These are phyloP conservation scores for Astragalus membranaceus DNA, from an alignment of 306 rosid species.

Conservation along the genomic window DNA sequence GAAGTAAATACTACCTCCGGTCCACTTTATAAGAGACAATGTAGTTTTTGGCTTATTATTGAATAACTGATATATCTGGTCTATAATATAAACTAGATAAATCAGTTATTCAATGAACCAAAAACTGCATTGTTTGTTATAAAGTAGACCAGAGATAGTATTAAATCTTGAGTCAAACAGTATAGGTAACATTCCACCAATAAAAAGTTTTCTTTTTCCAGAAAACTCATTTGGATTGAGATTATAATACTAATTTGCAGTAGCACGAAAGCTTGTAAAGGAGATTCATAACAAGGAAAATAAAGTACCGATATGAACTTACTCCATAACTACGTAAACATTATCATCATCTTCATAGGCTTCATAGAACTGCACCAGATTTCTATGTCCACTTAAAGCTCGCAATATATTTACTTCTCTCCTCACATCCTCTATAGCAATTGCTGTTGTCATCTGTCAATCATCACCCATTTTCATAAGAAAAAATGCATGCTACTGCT, in stretches of 20 bases:
- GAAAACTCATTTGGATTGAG: background rate
- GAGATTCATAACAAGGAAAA: background rate
- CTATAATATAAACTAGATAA: background rate
- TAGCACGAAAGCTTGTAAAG: background rate
- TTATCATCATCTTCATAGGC: slow-evolving; percentile 71
- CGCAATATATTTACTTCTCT: slow-evolving; percentile 79
- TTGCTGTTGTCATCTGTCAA: slow-evolving; percentile 79
- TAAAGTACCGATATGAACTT: slow-evolving; percentile 27
- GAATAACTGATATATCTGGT: too few species aligned
- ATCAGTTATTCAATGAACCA: too few species aligned
- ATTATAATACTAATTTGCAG: background rate
- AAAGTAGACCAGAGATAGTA: background rate
- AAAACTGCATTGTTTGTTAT: too few species aligned
- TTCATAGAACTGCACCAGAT: slow-evolving; percentile 74
- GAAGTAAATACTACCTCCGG: background rate
- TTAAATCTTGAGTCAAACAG: background rate
- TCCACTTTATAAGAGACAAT: too few species aligned
- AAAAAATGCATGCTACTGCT: slow-evolving; percentile 5
- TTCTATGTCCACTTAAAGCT: slow-evolving; percentile 63
- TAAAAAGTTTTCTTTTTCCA: background rate
- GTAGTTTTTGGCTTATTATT: too few species aligned
- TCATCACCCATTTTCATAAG: slow-evolving; percentile 22
- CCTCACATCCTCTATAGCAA: slow-evolving; percentile 71
- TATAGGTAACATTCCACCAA: too few species aligned
- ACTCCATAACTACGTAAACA: slow-evolving; percentile 79